phyloP scores from a whole-genome alignment of 208 protist species.

The Crithidia bombi region DNA sequence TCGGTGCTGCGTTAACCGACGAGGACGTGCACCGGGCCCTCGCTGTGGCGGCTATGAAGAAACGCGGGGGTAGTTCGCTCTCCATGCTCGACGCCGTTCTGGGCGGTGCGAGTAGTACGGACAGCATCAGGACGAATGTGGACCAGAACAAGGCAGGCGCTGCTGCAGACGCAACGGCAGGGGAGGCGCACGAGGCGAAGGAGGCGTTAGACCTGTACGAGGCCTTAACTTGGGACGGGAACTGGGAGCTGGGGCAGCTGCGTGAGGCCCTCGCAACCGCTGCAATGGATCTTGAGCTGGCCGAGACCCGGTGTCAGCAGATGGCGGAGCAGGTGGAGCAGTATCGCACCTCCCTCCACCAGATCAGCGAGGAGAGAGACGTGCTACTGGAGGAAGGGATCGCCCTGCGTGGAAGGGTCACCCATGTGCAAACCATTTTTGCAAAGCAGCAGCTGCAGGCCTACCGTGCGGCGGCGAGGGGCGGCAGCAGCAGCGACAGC shows the following conservation, averaged over 20 bases:
- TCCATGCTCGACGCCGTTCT: conserved; percentile 15
- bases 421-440: conserved; percentile 86
- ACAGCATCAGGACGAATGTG: neutral
- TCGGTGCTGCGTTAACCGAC: conserved; percentile 50
- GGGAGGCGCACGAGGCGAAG: conserved; percentile 22
- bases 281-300: conserved; percentile 84
- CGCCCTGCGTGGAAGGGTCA: conserved; percentile 70
- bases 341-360: conserved; percentile 32
- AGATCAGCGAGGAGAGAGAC: conserved; percentile 71
- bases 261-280: conserved; percentile 82
- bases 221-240: conserved; percentile 71
- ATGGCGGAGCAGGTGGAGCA: conserved; percentile 70
- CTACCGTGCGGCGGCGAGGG: conserved; percentile 49
- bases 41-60: conserved; percentile 68
- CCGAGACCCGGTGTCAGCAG: conserved; percentile 70
- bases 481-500: conserved; percentile 1
- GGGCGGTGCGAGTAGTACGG: neutral
- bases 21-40: conserved; percentile 72
- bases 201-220: conserved; percentile 73
- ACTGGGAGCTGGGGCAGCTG: conserved; percentile 78
- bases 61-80: conserved; percentile 5
- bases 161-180: neutral
- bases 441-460: conserved; percentile 87
- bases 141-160: neutral
- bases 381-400: conserved; percentile 82